Base-by-base conservation (phyloP, 2,329 filamentous ascomycete species). In the Coleophoma eucalyptorum region DNA sequence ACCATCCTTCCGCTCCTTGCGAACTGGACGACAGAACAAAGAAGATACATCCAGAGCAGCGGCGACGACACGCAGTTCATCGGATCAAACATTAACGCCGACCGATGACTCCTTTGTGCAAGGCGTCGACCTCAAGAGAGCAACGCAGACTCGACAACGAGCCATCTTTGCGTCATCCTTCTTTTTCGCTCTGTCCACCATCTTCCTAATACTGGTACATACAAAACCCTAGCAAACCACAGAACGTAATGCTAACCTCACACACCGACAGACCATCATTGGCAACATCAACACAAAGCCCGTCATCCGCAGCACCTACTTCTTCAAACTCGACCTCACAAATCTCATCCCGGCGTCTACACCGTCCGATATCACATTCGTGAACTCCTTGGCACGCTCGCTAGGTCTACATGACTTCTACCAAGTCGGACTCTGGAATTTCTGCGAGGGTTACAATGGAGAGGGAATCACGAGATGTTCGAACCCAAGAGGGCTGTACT, bases 341-440 rank as follows among this genome's bases (percentile, higher is more conserved):
- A 80, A 95, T 62, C 87, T 97, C 65, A 60, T 67, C 16, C 63
- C 63, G 38, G 57, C 59, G 32, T 58, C 61, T 6, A 53, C 56
- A 2, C 51, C 52, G 13, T 50, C 46, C 2, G 55, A 62, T 34
- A 86, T 96, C 50, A 87, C 88, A 0, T 77, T 96, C 43, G 87
- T 96, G 69, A 96, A 96, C 73, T 90, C 85, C 43, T 91, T 96
- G 58, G 90, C 91, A 4, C 85, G 89, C 47, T 89, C 87, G 19
- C 76, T 97, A 49, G 93, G 92, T 31, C 77, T 97, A 45, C 90
- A 96, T 67, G 93, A 97, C 69, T 97, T 96, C 71, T 97, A 97
- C 69, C 88, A 91, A 62, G 88, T 96, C 26, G 92, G 92, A 5
- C 72, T 97, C 38, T 97, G 93, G 93, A 87, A 85, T 53, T 96